These are phyloP conservation scores for Sclerotinia nivalis DNA, from an alignment of 2,329 filamentous ascomycete species.

Conservation along the genomic window DNA sequence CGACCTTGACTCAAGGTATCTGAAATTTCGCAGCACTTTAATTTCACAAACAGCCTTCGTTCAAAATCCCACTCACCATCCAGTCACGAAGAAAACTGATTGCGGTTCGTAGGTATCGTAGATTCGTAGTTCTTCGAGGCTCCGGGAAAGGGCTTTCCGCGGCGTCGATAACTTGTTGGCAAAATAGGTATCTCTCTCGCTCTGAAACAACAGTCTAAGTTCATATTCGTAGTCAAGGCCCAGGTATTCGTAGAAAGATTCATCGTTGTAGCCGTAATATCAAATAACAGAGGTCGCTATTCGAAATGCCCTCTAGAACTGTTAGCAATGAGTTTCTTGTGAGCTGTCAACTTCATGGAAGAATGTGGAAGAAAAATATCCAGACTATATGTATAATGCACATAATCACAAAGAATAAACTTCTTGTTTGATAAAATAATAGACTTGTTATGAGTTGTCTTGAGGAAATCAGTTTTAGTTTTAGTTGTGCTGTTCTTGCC, in stretches of 20 bases:
- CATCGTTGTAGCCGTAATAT: too few species aligned
- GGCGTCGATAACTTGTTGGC: not conserved
- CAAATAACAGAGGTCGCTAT: too few species aligned
- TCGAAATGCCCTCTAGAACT: too few species aligned
- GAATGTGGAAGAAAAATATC: too few species aligned
- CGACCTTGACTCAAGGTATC: accelerated
- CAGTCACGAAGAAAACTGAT: accelerated
- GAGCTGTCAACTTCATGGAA: too few species aligned
- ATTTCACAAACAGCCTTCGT: not conserved
- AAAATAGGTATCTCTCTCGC: not conserved
- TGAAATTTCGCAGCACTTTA: not conserved
- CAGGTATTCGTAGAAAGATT: too few species aligned
- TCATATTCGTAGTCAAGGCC: not conserved
- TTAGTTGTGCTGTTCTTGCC: too few species aligned
- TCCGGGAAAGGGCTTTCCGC: not conserved
- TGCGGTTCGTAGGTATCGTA: not conserved
- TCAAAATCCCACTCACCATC: not conserved
- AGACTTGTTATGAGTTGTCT: not conserved
- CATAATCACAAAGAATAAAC: too few species aligned
- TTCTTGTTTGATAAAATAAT: not conserved
- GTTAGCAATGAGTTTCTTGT: too few species aligned
- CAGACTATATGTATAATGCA: too few species aligned
- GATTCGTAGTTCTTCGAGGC: not conserved
- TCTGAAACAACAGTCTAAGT: accelerated
- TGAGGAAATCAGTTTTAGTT: too few species aligned